A percentile compares a stretch with the other conserved stretches of the same genome.
These are phyloP conservation scores for Ustilago xerochloae DNA, from an alignment of 1,284 basidiomycete genomes.

Conservation along the genomic window DNA sequence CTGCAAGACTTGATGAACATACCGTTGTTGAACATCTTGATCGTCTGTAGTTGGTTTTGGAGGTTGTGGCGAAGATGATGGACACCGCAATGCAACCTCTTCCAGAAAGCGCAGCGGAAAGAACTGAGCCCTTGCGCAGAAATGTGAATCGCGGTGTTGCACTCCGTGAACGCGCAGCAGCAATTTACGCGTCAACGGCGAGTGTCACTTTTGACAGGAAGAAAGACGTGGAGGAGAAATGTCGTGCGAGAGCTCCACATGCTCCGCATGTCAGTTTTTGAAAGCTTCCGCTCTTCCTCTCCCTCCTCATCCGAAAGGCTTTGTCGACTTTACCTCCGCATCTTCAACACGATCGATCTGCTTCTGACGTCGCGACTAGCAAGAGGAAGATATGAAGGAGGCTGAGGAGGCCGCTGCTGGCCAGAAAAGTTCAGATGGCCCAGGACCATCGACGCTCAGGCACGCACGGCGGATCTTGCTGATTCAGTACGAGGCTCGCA, in stretches of 20 bases:
- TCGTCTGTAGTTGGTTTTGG: neutral
- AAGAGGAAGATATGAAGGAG: neutral
- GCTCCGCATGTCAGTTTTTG: neutral
- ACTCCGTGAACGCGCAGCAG: neutral
- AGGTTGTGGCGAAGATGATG: constrained; percentile 7
- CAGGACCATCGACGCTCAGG: constrained; percentile 28
- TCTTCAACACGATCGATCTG: no score
- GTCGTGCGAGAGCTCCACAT: constrained; percentile 21
- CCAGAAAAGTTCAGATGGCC: neutral
- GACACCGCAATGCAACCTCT: neutral
- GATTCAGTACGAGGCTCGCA: constrained; percentile 44
- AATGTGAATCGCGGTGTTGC: constrained; percentile 39
- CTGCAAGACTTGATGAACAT: neutral
- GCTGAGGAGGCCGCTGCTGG: neutral
- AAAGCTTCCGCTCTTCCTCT: no score
- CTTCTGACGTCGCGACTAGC: no score
- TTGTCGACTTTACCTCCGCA: no score
- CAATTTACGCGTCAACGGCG: constrained; percentile 40
- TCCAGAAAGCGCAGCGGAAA: constrained; percentile 4
- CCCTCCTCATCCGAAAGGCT: no score
- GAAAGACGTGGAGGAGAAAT: neutral
- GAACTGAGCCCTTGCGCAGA: constrained; percentile 27
- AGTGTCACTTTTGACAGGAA: constrained; percentile 23
- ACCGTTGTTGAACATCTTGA: constrained; percentile 51
- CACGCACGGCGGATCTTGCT: constrained; percentile 29